Evolutionary conservation across 1,284 basidiomycete genomes (phyloP), one percentile per base, ranked within the genome.

Genomic region (Cutaneotrichosporon cyanovorans): DNA sequence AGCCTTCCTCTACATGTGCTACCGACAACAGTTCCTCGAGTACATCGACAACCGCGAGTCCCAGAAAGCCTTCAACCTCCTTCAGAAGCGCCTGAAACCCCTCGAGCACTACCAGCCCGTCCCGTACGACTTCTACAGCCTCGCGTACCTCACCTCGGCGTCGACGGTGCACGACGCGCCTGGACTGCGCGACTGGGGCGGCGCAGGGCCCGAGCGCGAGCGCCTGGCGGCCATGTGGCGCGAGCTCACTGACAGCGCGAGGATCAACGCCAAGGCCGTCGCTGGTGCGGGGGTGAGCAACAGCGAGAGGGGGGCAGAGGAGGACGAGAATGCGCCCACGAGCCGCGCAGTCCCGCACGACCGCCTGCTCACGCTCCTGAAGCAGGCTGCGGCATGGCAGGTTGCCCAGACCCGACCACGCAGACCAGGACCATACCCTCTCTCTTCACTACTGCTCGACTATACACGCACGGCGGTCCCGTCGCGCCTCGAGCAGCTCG

Each of bases 41-140:
- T 69, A 73, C 48, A 69, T 76, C 32, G 75, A 76, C 50, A 73
- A 75, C 40, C 64, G 74, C 19, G 68, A 69, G 56, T 66, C 63
- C n/a, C 68, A 69, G 43, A 68, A 69, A 42, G 75, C 74, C 1
- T 76, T 76, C 61, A 76, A 75, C 19, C 71, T 76, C 16, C 63
- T 76, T 15, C 71, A 71, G 42, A 76, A 76, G 50, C 63, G 74
- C 1, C 59, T 76, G 22, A 75, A 75, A 55, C 74, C 74, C 7
- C 61, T 76, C 15, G 75, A 76, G 46, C 74, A 75, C 48, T 76
- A 75, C 48, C 74, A 75, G 51, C 74, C 75, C 2, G 69, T 73
- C 23, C 69, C 74, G 1, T 72, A 70, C 46, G 74, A 76, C 57
- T 76, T 74, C 48, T 66, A 73, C 43, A 71, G 73, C 44, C 59